These are phyloP conservation scores for Pneumocystis wakefieldiae DNA, from an alignment of 1,139 yeast genomes.

Conservation along the genomic window DNA sequence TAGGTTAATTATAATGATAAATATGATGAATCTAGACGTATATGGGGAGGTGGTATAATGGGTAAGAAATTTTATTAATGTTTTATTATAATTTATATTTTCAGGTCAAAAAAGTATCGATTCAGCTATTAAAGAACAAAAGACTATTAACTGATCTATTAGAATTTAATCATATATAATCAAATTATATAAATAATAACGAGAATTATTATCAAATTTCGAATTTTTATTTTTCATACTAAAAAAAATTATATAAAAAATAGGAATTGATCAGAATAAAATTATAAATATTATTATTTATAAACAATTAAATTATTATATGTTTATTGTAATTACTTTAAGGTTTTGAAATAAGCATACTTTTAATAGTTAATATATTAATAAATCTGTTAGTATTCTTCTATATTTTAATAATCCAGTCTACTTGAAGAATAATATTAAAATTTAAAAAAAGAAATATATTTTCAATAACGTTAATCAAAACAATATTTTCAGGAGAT, in stretches of 20 bases:
- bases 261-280: not conserved
- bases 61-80: conserved; percentile 50
- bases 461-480: not conserved
- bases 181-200: not conserved
- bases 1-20: conserved; percentile 67
- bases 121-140: not conserved
- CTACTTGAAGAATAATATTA: not conserved
- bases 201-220: not conserved
- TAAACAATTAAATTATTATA: not conserved
- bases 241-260: not conserved
- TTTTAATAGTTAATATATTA: not conserved
- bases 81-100: not conserved
- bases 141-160: not conserved
- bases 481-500: not conserved
- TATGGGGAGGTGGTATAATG: conserved; percentile 99
- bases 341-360: not conserved
- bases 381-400: not conserved
- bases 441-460: not conserved
- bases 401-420: too few relatives aligned
- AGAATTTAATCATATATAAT: not conserved
- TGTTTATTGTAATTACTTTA: not conserved
- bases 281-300: not conserved
- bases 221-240: not conserved
- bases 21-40: conserved; percentile 90
- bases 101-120: not conserved